Percentiles rank a stretch among this genome's conserved stretches.
Evolutionary conservation across 2,329 filamentous ascomycete species (phyloP).

Genomic region (Trichoderma brevicompactum): DNA sequence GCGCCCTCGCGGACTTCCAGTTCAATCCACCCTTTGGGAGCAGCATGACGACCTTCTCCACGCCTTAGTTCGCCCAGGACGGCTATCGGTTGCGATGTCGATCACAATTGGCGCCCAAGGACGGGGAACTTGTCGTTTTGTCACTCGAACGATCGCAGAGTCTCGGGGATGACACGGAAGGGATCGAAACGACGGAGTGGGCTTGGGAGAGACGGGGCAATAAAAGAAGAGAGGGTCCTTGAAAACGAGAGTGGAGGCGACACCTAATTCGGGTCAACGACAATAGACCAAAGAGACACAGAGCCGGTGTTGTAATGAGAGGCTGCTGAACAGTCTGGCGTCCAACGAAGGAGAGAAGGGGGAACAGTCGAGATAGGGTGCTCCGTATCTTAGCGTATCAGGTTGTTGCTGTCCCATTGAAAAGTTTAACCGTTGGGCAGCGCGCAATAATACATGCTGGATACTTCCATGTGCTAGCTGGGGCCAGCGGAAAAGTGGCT

Average conservation of each 20-base stretch:
- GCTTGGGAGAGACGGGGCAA: slow-evolving; percentile 6
- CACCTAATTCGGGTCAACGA: slow-evolving; percentile 5
- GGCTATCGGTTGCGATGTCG: background rate
- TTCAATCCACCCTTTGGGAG: slow-evolving; percentile 86
- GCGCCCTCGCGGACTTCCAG: slow-evolving; percentile 87
- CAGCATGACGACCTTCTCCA: slow-evolving; percentile 67
- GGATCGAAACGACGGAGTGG: background rate
- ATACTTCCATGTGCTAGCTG: slow-evolving; percentile 2
- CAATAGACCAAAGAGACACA: slow-evolving; percentile 1
- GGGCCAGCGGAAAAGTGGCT: background rate
- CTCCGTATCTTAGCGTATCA: slow-evolving; percentile 23
- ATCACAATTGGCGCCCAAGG: slow-evolving; percentile 1
- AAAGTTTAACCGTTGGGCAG: slow-evolving; percentile 27
- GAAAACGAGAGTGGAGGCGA: slow-evolving; percentile 26
- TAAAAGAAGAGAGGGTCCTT: background rate
- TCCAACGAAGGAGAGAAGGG: slow-evolving; percentile 23
- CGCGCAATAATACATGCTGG: background rate
- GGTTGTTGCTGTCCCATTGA: slow-evolving; percentile 11
- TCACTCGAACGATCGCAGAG: slow-evolving; percentile 10
- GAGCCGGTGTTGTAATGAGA: slow-evolving; percentile 18
- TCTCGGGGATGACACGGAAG: slow-evolving; percentile 18
- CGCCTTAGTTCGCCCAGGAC: slow-evolving; percentile 1
- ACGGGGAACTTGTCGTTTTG: background rate
- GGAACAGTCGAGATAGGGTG: slow-evolving; percentile 24
- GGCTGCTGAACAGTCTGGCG: slow-evolving; percentile 12